These are phyloP conservation scores for Oropetium thomaeum DNA, from an alignment of 176 grass and related monocot genomes.

Conservation along the genomic window DNA sequence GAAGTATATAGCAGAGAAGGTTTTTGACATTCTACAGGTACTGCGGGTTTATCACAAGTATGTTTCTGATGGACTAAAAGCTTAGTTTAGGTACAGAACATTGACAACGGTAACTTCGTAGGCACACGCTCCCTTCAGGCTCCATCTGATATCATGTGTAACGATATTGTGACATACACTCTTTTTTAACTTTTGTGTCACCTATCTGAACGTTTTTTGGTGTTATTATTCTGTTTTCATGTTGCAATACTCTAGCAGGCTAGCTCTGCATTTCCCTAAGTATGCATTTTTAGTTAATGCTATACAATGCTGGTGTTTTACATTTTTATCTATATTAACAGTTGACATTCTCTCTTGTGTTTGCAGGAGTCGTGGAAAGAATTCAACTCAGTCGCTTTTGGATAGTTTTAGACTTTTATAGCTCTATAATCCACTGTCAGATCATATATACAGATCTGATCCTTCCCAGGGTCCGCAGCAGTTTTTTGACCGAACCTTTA, in stretches of 20 bases:
- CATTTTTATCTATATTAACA: not conserved
- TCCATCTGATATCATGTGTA: not conserved
- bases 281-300: conserved; percentile 6
- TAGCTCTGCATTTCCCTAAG: not conserved
- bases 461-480: not conserved
- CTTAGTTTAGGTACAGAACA: not conserved
- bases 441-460: not conserved
- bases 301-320: not conserved
- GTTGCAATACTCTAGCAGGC: not conserved
- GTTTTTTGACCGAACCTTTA: not conserved
- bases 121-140: not conserved
- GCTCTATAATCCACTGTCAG: not conserved
- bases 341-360: not conserved
- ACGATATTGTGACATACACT: not conserved
- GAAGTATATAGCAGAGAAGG: conserved; percentile 88
- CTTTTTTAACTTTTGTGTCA: too few species aligned
- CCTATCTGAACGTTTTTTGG: conserved; percentile 9
- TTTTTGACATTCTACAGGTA: conserved; percentile 99
- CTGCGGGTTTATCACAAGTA: conserved; percentile 19
- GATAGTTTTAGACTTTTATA: conserved; percentile 40
- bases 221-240: not conserved
- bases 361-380: conserved; percentile 84
- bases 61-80: not conserved
- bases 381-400: conserved; percentile 70
- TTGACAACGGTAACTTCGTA: not conserved